Evolutionary conservation across 306 rosid species (phyloP), one percentile per base, ranked within the genome.

Genomic region (Prunus kanzakura): DNA sequence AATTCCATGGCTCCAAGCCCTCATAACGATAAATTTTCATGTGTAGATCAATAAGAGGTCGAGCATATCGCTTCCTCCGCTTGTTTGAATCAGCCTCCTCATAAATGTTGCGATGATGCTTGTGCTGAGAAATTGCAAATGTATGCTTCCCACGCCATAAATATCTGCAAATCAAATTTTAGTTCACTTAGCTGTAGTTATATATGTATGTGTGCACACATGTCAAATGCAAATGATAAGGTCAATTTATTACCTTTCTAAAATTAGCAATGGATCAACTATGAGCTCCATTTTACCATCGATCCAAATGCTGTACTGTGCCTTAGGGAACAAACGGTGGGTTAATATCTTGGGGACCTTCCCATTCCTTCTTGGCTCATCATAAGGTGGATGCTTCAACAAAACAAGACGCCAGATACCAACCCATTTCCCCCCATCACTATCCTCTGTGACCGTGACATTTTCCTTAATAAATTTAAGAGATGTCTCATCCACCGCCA

Each of bases 51-150:
- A 95, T 87, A 61, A 92, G 93, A 75, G 99, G 99, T 12, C 99
- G 97, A 7, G 97, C 97, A 84, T 95, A 95, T 75, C 99, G 92
- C 85, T 95, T 95, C 73, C 97, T 88, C 83, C 99, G 88, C 80
- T 95, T 95, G 88, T 95, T 95, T 81, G 99, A 70, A 84, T 95
- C 97, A 74, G 99, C 99, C 85, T 95, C 99, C 87, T 95, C 99
- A 0, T 89, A 95, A 79, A 92, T 89, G 71, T 88, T 95, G 29
- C 16, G 91, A 72, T 92, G 97, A 82, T 95, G 97, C 89, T 95
- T 95, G 86, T 95, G 99, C 83, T 90, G 99, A 83, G 99, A 90
- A 81, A 95, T 95, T 84, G 97, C 99, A 79, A 89, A 95, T 19
- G 99, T 84, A 81, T 90, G 78, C 80, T 89, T 92, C 75, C 86